phyloP scores from a whole-genome alignment of 2,329 filamentous ascomycete species.

The Scedosporium apiospermum region DNA sequence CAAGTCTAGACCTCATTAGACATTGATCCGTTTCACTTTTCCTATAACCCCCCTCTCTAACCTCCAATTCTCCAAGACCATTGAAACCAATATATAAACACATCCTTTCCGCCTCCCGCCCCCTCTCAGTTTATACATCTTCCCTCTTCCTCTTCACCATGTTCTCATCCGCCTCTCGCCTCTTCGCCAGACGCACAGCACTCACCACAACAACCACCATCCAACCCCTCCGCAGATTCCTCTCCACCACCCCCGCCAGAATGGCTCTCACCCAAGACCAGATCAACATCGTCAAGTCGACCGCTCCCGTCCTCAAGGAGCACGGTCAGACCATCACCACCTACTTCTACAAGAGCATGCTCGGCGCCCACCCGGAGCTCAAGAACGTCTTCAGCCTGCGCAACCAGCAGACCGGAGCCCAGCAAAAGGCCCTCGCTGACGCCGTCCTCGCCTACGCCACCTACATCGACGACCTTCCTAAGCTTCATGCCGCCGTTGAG shows the following conservation, averaged over 20 bases:
- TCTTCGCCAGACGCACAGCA: slow-evolving; percentile 1
- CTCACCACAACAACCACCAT: not conserved
- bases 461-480: slow-evolving; percentile 60
- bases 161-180: slow-evolving; percentile 1
- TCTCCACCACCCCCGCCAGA: slow-evolving; percentile 9
- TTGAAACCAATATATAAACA: not conserved
- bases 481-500: slow-evolving; percentile 46
- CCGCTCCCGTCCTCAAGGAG: slow-evolving; percentile 60
- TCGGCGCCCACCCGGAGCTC: slow-evolving; percentile 53
- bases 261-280: slow-evolving; percentile 53
- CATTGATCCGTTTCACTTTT: not conserved
- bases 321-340: slow-evolving; percentile 63
- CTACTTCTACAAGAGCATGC: slow-evolving; percentile 62
- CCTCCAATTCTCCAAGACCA: not conserved
- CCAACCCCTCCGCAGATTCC: not conserved
- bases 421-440: slow-evolving; percentile 59
- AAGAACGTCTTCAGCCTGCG: slow-evolving; percentile 62
- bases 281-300: slow-evolving; percentile 64
- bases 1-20: not conserved
- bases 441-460: slow-evolving; percentile 64
- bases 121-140: not conserved
- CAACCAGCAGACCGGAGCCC: slow-evolving; percentile 58
- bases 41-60: not conserved
- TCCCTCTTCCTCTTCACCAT: slow-evolving; percentile 1
- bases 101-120: not conserved